Base-by-base conservation (phyloP, 2,329 filamentous ascomycete genomes). In the Cercospora canescens region DNA sequence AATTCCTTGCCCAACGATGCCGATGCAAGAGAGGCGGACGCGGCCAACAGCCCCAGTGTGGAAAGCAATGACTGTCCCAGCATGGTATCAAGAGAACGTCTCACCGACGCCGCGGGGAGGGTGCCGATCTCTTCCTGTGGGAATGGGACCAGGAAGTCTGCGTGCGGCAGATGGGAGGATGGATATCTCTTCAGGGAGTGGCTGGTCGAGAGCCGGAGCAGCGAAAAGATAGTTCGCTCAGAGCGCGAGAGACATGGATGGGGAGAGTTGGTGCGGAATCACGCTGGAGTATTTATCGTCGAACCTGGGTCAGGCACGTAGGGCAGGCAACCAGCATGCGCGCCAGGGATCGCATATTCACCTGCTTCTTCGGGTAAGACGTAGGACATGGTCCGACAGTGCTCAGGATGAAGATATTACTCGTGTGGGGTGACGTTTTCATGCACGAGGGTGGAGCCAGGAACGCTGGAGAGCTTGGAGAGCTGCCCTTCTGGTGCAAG, bases 1-100 rank as follows among this genome's bases (percentile, higher is more conserved):
- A 66, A 58, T 30, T 57, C 39, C 6, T 35, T 26, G 24, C 60
- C 60, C 26, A 66, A 14, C 9, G 60, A 52, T 26, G 64, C 64
- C 35, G 64, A 28, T 39, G 54, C 34, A 32, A 66, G 3, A 8
- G 64, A 58, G n/a, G 45, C 30, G 4, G 60, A 54, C 12, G 64
- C 11, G 11, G 61, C 59, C 30, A 63, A 32, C 37, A 66, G 28
- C 1, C 52, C 64, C 21, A 54, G 35, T n/a, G 34, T 37, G 30
- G 26, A 26, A 6, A 57, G 26, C 11, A 55, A 41, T 28, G 62
- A 37, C 39, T 34, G 32, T 6, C 60, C 52, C 24, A 57, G 35
- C 60, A 63, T 63, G 32, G 30, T 62, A 48, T 54, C 12, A 9
- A 12, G 12, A 37, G n/a, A 14, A 35, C 32, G 56, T 39, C 34